phyloP scores from a whole-genome alignment of 2,329 filamentous ascomycete genomes.

The Penicillium palitans region DNA sequence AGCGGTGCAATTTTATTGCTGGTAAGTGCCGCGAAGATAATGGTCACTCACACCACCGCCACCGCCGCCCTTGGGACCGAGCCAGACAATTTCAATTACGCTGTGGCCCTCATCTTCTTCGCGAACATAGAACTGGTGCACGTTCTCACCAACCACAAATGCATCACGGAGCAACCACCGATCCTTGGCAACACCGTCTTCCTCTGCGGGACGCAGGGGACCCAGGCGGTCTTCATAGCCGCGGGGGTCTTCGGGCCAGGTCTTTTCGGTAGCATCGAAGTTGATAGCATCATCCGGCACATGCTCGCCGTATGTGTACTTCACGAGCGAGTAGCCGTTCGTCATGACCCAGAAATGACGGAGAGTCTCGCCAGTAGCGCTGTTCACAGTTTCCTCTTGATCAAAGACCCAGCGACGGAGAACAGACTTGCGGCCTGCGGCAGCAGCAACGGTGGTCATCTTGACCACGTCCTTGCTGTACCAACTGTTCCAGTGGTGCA shows the following conservation, averaged over 20 bases:
- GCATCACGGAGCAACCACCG: constrained; percentile 44
- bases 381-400: constrained; percentile 40
- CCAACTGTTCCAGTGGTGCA: constrained; percentile 50
- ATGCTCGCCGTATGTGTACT: constrained; percentile 42
- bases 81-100: constrained; percentile 47
- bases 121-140: constrained; percentile 46
- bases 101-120: constrained; percentile 44
- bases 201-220: constrained; percentile 41
- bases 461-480: constrained; percentile 48
- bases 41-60: constrained; percentile 37
- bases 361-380: constrained; percentile 35
- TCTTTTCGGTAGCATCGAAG: constrained; percentile 47
- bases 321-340: constrained; percentile 47
- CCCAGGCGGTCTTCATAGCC: constrained; percentile 44
- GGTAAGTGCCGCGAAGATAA: constrained; percentile 30
- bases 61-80: constrained; percentile 42
- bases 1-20: constrained; percentile 26
- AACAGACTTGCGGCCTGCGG: constrained; percentile 43
- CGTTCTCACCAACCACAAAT: constrained; percentile 43
- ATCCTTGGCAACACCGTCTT: constrained; percentile 43
- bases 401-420: constrained; percentile 49
- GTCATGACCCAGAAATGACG: constrained; percentile 47
- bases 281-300: constrained; percentile 43
- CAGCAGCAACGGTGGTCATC: constrained; percentile 45
- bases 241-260: constrained; percentile 45